Evolutionary conservation across 2,329 filamentous ascomycete genomes (phyloP).

Genomic region (Beauveria sp.): DNA sequence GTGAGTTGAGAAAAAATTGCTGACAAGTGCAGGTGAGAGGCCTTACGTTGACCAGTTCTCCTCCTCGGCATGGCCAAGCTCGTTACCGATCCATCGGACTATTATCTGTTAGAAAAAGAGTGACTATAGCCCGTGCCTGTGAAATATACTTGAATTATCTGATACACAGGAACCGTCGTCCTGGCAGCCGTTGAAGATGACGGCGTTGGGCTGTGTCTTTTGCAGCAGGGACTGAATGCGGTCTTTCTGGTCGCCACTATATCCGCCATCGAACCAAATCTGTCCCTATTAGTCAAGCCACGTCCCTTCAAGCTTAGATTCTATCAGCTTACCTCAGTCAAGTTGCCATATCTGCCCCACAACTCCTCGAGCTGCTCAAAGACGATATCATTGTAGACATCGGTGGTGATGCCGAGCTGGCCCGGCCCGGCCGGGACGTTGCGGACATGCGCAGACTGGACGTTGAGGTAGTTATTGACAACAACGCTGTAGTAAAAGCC

Average conservation of each 20-base stretch:
- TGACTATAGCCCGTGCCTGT: no score
- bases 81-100: slow-evolving; percentile 19
- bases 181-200: slow-evolving; percentile 19
- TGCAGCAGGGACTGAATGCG: slow-evolving; percentile 17
- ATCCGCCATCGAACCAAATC: slow-evolving; percentile 23
- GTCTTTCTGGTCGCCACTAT: slow-evolving; percentile 16
- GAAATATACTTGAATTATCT: slow-evolving; percentile 8
- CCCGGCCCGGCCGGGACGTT: slow-evolving; percentile 13
- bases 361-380: slow-evolving; percentile 18
- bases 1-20: background rate
- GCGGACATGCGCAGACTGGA: slow-evolving; percentile 16
- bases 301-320: background rate
- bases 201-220: slow-evolving; percentile 17
- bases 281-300: background rate
- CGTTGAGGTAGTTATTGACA: slow-evolving; percentile 24
- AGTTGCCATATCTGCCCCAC: slow-evolving; percentile 18
- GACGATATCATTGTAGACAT: slow-evolving; percentile 20
- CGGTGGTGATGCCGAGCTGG: slow-evolving; percentile 18
- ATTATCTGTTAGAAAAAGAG: background rate
- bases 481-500: slow-evolving; percentile 25
- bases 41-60: slow-evolving; percentile 20
- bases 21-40: background rate
- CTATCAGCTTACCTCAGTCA: slow-evolving; percentile 16
- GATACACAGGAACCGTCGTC: slow-evolving; percentile 18
- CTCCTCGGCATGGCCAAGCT: slow-evolving; percentile 16